These are phyloP conservation scores for Bipolaris sorokiniana DNA, from an alignment of 2,329 filamentous ascomycete genomes.

Conservation along the genomic window DNA sequence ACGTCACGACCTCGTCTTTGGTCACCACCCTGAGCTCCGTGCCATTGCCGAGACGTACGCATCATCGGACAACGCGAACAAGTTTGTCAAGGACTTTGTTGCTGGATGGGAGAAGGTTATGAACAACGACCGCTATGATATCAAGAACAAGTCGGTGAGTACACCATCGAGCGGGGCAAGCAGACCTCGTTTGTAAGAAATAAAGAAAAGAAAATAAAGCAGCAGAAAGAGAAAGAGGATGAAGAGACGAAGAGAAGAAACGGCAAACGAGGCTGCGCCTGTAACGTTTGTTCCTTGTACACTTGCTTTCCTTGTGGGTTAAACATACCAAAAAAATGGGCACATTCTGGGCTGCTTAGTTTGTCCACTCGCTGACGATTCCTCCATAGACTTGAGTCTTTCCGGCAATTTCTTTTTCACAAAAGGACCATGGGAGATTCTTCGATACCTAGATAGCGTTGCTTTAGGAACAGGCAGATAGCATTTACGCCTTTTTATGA, in stretches of 20 bases:
- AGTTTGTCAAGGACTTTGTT: conserved; percentile 75
- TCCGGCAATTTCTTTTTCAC: not conserved
- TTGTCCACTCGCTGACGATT: conserved; percentile 17
- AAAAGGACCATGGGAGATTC: not conserved
- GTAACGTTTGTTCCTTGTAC: conserved; percentile 1
- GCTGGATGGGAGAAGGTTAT: conserved; percentile 76
- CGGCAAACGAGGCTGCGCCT: not conserved
- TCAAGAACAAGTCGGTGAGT: conserved; percentile 44
- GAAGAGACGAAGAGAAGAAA: not conserved
- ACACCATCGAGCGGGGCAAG: conserved; percentile 32
- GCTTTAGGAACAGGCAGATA: conserved; percentile 3
- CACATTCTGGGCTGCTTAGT: conserved; percentile 9
- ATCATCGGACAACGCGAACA: conserved; percentile 62
- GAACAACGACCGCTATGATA: conserved; percentile 73
- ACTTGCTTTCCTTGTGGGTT: not conserved
- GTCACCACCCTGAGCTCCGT: conserved; percentile 75
- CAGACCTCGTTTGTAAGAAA: conserved; percentile 32
- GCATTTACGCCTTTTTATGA: not conserved
- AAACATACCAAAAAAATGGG: not conserved
- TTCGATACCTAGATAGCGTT: conserved; percentile 13
- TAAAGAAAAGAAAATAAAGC: not conserved
- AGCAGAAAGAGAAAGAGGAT: not conserved
- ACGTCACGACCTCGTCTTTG: conserved; percentile 72
- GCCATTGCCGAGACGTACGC: conserved; percentile 74
- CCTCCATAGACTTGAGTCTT: conserved; percentile 14